These are phyloP conservation scores for Selaginella moellendorffii DNA, from an alignment of 75 land plant genomes.

Conservation along the genomic window DNA sequence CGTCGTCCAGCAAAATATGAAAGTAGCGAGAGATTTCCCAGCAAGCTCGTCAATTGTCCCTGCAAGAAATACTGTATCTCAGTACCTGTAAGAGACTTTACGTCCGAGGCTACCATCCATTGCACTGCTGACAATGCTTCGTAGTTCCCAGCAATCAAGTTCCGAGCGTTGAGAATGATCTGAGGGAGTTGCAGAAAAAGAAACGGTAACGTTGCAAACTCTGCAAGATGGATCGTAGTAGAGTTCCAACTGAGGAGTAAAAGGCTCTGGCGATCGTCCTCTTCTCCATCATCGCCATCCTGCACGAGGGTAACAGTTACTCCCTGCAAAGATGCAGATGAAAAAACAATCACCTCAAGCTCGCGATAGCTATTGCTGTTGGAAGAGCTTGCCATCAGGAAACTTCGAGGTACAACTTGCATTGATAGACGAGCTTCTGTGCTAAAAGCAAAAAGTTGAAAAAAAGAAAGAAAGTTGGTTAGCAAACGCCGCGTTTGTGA, in stretches of 20 bases:
- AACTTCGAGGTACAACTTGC: too few relatives aligned
- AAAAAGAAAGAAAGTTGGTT: background rate
- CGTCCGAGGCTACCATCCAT: background rate
- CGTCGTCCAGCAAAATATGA: constrained; percentile 80
- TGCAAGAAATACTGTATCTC: too few relatives aligned
- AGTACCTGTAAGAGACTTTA: too few relatives aligned
- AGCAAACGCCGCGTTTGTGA: background rate
- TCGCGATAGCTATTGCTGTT: too few relatives aligned
- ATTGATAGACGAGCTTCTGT: too few relatives aligned
- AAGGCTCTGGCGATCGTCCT: background rate
- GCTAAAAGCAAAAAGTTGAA: background rate
- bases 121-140: background rate
- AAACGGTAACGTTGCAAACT: too few relatives aligned
- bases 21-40: constrained; percentile 77
- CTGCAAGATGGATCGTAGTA: too few relatives aligned
- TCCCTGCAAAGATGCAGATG: too few relatives aligned
- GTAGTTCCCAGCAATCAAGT: background rate
- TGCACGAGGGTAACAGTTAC: too few relatives aligned
- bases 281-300: background rate
- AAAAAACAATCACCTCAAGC: too few relatives aligned
- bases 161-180: background rate
- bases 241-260: too few relatives aligned
- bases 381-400: too few relatives aligned
- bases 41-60: constrained; percentile 78
- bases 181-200: background rate